Conservation (phyloP, 73 alveolate species). For the Paramecium sexaurelia region DNA sequence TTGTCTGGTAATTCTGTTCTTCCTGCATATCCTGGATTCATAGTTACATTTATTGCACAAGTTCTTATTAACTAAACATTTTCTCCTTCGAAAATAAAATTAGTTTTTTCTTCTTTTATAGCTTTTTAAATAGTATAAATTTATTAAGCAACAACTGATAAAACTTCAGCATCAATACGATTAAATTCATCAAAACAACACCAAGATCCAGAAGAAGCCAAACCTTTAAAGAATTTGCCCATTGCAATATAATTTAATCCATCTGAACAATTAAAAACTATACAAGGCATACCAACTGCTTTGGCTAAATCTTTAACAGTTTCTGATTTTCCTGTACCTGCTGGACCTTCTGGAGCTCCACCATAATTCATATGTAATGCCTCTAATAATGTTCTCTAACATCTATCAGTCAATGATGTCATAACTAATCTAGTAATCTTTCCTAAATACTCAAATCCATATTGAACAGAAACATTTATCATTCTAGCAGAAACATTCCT, state of each 20-base stretch:
- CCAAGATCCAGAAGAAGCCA: slow-evolving; percentile 94
- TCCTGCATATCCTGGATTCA: slow-evolving; percentile 87
- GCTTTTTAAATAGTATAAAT: slow-evolving; percentile 65
- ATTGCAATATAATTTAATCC: slow-evolving; percentile 94
- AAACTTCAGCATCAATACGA: slow-evolving; percentile 95
- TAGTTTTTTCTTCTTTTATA: not conserved
- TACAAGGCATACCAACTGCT: slow-evolving; percentile 95
- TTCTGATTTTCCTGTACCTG: slow-evolving; percentile 98
- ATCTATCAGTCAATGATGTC: slow-evolving; percentile 95
- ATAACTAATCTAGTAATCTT: slow-evolving; percentile 86
- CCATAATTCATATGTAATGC: slow-evolving; percentile 92
- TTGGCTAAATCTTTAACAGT: slow-evolving; percentile 97
- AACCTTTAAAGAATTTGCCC: slow-evolving; percentile 87
- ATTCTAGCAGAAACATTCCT: not conserved
- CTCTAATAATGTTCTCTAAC: slow-evolving; percentile 88
- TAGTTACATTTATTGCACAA: slow-evolving; percentile 76
- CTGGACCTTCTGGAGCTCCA: slow-evolving; percentile 98
- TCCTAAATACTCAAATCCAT: slow-evolving; percentile 95
- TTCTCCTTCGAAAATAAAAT: slow-evolving; percentile 81
- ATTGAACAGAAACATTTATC: slow-evolving; percentile 59
- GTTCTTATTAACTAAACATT: slow-evolving; percentile 73
- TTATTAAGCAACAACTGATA: slow-evolving; percentile 95
- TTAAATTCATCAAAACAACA: slow-evolving; percentile 98
- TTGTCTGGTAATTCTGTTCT: slow-evolving; percentile 86
- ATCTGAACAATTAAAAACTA: slow-evolving; percentile 96